Percentiles rank a stretch among this genome's conserved stretches.
Evolutionary conservation across 2,329 filamentous ascomycete species (phyloP).

Genomic region (Paraconiothyrium sp.): DNA sequence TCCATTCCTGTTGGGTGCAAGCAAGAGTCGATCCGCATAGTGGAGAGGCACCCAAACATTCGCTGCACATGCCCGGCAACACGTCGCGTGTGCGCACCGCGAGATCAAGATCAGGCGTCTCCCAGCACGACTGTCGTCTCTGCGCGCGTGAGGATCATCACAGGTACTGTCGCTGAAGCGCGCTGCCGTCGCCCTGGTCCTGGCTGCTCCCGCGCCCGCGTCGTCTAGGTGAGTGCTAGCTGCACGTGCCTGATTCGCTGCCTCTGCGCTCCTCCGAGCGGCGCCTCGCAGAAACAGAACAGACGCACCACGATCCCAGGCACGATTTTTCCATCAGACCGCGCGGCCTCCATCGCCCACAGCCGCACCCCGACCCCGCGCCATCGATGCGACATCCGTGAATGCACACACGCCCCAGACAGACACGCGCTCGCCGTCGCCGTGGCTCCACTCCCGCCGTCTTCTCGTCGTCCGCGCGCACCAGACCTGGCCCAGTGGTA

Average conservation of each 20-base stretch:
- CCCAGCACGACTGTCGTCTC: not conserved
- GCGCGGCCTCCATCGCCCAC: constrained; percentile 30
- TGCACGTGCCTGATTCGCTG: constrained; percentile 27
- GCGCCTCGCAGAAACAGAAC: constrained; percentile 14
- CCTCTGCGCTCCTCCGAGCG: not conserved
- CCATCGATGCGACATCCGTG: constrained; percentile 29
- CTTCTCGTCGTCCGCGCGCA: constrained; percentile 41
- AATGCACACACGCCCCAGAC: constrained; percentile 35
- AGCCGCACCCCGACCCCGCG: constrained; percentile 3
- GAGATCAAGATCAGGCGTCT: not conserved
- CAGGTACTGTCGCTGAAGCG: not conserved
- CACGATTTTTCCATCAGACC: constrained; percentile 28
- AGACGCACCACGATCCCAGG: constrained; percentile 19
- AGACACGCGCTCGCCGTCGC: constrained; percentile 36
- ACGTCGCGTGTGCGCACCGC: not conserved
- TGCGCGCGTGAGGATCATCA: not conserved
- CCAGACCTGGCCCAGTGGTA: constrained; percentile 28
- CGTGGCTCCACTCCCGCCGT: constrained; percentile 48
- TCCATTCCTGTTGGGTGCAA: constrained; percentile 18
- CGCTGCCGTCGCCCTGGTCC: not conserved
- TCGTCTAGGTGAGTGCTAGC: not conserved
- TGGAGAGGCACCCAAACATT: not conserved
- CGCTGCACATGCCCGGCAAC: not conserved
- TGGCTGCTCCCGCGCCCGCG: constrained; percentile 1
- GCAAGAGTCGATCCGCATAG: constrained; percentile 14